Percentiles rank a stretch among this genome's conserved stretches.
Conservation (phyloP, 441 rosid genomes). For the Pelargonium citronellum region DNA sequence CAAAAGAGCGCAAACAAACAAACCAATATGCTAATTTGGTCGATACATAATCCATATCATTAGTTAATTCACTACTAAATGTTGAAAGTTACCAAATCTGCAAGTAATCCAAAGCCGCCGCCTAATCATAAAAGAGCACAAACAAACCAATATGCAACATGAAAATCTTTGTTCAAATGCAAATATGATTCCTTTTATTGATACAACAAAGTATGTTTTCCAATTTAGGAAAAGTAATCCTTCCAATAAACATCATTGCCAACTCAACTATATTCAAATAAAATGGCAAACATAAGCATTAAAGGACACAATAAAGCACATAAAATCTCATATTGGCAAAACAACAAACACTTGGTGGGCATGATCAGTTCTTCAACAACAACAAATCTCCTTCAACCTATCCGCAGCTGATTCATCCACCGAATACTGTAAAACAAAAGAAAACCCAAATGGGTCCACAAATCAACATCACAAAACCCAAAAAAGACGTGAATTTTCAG, state of each 20-base stretch:
- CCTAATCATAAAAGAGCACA: background rate
- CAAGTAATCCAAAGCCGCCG: background rate
- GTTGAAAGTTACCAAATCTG: background rate
- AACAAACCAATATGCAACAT: background rate
- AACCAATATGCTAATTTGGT: too few species aligned
- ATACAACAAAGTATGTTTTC: background rate
- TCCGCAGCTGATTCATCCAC: constrained; percentile 66
- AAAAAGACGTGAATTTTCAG: background rate
- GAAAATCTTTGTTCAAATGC: background rate
- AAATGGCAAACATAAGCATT: background rate
- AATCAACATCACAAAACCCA: constrained; percentile 7
- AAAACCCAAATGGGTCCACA: background rate
- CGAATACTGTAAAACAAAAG: constrained; percentile 45
- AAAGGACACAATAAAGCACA: background rate
- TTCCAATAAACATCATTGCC: background rate
- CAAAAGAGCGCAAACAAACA: too few species aligned
- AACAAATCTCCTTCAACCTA: constrained; percentile 49
- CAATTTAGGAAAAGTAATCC: background rate
- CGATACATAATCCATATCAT: background rate
- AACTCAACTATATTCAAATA: background rate
- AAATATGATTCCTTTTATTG: background rate
- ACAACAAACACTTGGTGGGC: constrained; percentile 41
- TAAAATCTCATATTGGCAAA: constrained; percentile 1
- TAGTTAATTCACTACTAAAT: background rate
- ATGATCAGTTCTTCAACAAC: constrained; percentile 15